Base-by-base conservation (phyloP, 768 basidiomycete genomes). In the Phanerochaete sordida region DNA sequence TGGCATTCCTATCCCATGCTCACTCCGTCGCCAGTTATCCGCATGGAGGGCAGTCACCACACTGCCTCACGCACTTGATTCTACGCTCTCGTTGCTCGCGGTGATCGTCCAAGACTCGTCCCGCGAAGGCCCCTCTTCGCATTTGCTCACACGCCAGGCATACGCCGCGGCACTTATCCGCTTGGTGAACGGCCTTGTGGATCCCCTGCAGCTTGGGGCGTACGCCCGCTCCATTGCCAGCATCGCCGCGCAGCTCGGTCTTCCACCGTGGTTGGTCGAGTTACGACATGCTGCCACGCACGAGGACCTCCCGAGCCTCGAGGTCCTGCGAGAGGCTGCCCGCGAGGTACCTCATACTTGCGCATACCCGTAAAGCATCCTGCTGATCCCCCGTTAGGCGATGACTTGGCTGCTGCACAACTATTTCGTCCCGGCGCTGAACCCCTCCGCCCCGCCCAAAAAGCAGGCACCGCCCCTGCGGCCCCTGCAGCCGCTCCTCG, bases 201-300 rank as follows among this genome's bases (percentile, higher is more conserved):
- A 99, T 68, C 94, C 95, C 15, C 78, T 97, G 12, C 97, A 99
- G 68, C 81, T 85, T 11, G 93, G 95, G 7, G 82, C 84, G 21
- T 98, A 91, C 69, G 96, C 97, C 2, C 81, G 95, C 23, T 89
- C 97, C 1, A 98, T 98, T 65, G 85, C 90, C 0, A 85, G 89
- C 43, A 91, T 99, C 62, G 94, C 96, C 1, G 77, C 80, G 2
- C 91, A 95, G 67, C 81, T 99, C 12, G 88, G 89, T 0, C 77
- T 99, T 1, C 96, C 97, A 0, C 74, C 80, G 0, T 95, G 91
- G 88, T 79, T 98, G 11, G 95, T 99, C 13, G 93, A 96, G 65
- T 78, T 98, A 12, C 81, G 97, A 43, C 97, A 98, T 75, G 92
- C 93, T 27, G 92, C 93, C 13, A 99, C 97, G 1, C 97, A 98